Percentiles rank a stretch among this genome's conserved stretches.
These are phyloP conservation scores for Magnolia changhungtana DNA, from an alignment of 164 flowering plant species.

Conservation along the genomic window DNA sequence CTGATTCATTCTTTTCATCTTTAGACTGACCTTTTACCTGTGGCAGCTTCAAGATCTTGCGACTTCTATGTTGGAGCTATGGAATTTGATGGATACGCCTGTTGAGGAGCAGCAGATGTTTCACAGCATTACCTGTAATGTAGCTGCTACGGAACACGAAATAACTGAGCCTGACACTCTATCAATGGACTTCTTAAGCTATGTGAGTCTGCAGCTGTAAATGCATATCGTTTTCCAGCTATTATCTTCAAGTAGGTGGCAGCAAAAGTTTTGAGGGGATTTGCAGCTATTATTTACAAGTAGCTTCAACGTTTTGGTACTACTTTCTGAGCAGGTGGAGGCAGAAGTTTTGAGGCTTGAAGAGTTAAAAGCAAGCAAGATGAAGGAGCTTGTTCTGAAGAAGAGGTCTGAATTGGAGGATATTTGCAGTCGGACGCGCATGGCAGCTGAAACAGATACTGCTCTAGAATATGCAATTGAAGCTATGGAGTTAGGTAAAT, in stretches of 20 bases:
- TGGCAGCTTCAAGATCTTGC: conserved; percentile 77
- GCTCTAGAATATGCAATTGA: conserved; percentile 52
- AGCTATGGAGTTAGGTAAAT: conserved; percentile 73
- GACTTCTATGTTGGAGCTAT: conserved; percentile 61
- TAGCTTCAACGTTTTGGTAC: no score
- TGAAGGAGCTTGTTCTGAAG: conserved; percentile 90
- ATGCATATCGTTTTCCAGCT: no score
- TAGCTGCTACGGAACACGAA: conserved; percentile 72
- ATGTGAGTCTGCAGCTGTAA: conserved; percentile 36
- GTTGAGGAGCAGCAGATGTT: conserved; percentile 67
- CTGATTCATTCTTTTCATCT: neutral
- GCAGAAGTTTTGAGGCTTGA: conserved; percentile 81
- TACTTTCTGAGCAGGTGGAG: conserved; percentile 53
- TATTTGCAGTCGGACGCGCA: conserved; percentile 64
- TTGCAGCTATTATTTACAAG: no score
- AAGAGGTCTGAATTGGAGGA: conserved; percentile 87
- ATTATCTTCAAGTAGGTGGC: no score
- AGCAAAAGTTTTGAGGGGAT: no score
- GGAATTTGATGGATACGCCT: conserved; percentile 91
- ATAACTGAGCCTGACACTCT: conserved; percentile 58
- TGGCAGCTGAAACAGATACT: conserved; percentile 54
- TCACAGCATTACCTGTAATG: conserved; percentile 63
- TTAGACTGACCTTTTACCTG: neutral
- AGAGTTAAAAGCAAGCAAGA: conserved; percentile 78
- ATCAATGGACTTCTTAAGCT: conserved; percentile 46